Evolutionary conservation across 192 early-diverging fungal species (phyloP).

Genomic region (Radiomyces spectabilis): DNA sequence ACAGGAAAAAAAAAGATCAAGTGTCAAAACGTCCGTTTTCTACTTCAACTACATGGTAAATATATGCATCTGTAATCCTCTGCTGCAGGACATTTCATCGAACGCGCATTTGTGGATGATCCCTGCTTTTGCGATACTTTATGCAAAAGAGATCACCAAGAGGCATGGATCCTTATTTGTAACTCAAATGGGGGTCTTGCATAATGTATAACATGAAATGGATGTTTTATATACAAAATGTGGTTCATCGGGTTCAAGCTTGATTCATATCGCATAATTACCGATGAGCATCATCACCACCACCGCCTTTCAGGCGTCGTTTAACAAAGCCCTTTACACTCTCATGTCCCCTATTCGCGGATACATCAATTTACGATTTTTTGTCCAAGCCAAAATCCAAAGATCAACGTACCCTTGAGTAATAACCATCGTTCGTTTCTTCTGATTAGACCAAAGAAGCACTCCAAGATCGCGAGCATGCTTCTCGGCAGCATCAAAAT

Average conservation of each 20-base stretch:
- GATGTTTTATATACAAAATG: no score
- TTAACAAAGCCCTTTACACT: constrained; percentile 24
- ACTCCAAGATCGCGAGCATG: constrained; percentile 72
- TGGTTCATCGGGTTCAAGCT: neutral
- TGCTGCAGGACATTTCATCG: no score
- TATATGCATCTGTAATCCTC: no score
- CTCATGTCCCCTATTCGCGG: constrained; percentile 20
- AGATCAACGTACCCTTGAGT: constrained; percentile 41
- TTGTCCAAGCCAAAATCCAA: neutral
- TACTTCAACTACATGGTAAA: no score
- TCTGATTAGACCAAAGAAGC: constrained; percentile 69
- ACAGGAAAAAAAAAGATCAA: no score
- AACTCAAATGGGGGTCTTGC: no score
- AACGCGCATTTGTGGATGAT: no score
- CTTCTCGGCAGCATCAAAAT: constrained; percentile 69
- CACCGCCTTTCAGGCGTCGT: constrained; percentile 1
- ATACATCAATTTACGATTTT: neutral
- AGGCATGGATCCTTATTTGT: no score
- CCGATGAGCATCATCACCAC: neutral
- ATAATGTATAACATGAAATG: no score
- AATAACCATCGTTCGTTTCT: constrained; percentile 66
- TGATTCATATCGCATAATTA: neutral
- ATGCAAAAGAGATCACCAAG: no score
- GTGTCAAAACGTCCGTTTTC: no score
- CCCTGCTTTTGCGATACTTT: no score